Evolutionary conservation across 2,329 filamentous ascomycete species (phyloP).

Genomic region (Phaeomoniella chlamydospora): DNA sequence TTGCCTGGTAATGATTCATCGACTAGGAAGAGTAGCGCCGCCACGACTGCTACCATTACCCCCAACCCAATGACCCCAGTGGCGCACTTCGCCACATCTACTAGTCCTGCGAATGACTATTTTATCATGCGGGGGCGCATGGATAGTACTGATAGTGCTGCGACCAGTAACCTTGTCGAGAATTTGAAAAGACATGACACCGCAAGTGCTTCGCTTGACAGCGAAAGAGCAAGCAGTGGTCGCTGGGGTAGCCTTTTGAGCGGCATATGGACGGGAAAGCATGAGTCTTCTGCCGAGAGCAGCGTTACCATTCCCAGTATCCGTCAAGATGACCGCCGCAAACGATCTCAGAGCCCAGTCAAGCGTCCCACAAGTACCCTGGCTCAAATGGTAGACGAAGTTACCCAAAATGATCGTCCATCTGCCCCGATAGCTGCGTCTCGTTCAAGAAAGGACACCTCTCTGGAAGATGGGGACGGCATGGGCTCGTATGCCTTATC

Average conservation of each 20-base stretch:
- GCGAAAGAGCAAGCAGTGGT: constrained; percentile 30
- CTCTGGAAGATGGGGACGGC: constrained; percentile 2
- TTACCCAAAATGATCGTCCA: not conserved
- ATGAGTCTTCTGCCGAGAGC: constrained; percentile 26
- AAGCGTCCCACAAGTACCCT: constrained; percentile 14
- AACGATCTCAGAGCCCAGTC: constrained; percentile 2
- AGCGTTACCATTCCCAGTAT: constrained; percentile 19
- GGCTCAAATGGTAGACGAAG: constrained; percentile 26
- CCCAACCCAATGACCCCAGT: constrained; percentile 35
- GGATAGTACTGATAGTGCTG: constrained; percentile 27
- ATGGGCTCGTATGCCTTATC: constrained; percentile 10
- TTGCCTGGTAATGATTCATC: constrained; percentile 29
- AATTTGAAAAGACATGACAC: constrained; percentile 39
- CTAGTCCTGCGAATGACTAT: constrained; percentile 11
- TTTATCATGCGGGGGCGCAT: constrained; percentile 19
- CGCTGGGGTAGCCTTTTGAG: constrained; percentile 43
- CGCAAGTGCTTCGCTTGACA: constrained; percentile 25
- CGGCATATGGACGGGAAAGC: constrained; percentile 32
- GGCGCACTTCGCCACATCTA: constrained; percentile 30
- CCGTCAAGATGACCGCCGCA: constrained; percentile 5
- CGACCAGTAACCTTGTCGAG: constrained; percentile 39
- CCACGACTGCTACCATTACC: constrained; percentile 36
- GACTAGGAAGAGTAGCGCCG: constrained; percentile 31
- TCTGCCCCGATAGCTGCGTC: constrained; percentile 1
- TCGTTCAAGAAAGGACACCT: constrained; percentile 18